Conservation (phyloP, 345 rosid genomes). For the Moringa oleifera region DNA sequence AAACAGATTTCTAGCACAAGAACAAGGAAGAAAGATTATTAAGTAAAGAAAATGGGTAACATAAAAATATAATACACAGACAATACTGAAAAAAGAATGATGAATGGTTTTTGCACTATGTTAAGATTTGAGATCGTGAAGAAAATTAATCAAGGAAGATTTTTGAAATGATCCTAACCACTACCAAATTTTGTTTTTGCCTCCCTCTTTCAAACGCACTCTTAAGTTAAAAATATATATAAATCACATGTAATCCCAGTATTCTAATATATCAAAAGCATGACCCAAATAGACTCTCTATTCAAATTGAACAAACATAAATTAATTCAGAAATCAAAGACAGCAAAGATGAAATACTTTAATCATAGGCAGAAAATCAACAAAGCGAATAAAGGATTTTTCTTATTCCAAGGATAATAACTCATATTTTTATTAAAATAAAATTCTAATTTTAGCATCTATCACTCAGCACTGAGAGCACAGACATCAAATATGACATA, state of each 20-base stretch:
- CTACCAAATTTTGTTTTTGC: too few species aligned
- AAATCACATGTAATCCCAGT: too few species aligned
- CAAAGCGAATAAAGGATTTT: slow-evolving; percentile 5
- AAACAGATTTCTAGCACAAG: slow-evolving; percentile 48
- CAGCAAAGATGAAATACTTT: too few species aligned
- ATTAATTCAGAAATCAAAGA: too few species aligned
- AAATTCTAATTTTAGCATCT: slow-evolving; percentile 1
- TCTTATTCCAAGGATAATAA: neutral
- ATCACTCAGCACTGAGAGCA: neutral
- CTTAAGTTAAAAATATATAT: too few species aligned
- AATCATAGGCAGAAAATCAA: slow-evolving; percentile 1
- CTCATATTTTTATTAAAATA: slow-evolving; percentile 1
- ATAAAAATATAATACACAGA: neutral
- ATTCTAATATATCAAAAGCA: too few species aligned
- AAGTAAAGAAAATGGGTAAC: slow-evolving; percentile 7
- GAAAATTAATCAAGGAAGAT: slow-evolving; percentile 5
- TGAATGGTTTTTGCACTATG: slow-evolving; percentile 1
- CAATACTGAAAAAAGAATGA: slow-evolving; percentile 2
- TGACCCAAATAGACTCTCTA: too few species aligned
- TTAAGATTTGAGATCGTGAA: neutral
- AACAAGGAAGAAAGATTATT: slow-evolving; percentile 3
- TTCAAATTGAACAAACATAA: too few species aligned
- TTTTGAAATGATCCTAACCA: slow-evolving; percentile 1
- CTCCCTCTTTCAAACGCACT: neutral
- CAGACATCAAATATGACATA: slow-evolving; percentile 26